Evolutionary conservation across 2,329 filamentous ascomycete genomes (phyloP).

Genomic region (Dactylella cylindrospora): DNA sequence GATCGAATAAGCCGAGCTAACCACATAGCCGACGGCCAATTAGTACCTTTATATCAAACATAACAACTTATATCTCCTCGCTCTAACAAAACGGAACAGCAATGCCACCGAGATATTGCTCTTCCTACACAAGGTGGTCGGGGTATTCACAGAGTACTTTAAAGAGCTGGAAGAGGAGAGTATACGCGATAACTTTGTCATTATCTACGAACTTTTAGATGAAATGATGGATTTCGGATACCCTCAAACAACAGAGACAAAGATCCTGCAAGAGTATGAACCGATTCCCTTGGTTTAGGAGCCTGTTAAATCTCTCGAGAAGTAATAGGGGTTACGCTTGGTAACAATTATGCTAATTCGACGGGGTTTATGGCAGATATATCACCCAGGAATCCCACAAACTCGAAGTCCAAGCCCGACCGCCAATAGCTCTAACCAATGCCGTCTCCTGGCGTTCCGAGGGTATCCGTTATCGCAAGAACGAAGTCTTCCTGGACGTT

Average conservation of each 20-base stretch:
- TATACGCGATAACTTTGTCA: conserved; percentile 98
- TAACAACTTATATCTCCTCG: conserved; percentile 97
- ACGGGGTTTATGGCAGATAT: conserved; percentile 58
- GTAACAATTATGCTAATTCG: conserved; percentile 8
- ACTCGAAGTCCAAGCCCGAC: conserved; percentile 90
- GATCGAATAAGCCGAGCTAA: conserved; percentile 3
- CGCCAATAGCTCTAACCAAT: conserved; percentile 96
- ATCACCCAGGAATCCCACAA: conserved; percentile 99
- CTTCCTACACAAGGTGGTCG: conserved; percentile 96
- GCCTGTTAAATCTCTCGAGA: conserved; percentile 11
- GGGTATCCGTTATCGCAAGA: conserved; percentile 97
- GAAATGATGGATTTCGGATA: conserved; percentile 99
- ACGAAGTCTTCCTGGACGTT: conserved; percentile 98
- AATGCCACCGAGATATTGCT: conserved; percentile 98
- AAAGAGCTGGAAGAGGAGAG: conserved; percentile 98
- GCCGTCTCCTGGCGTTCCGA: conserved; percentile 97
- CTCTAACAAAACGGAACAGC: conserved; percentile 96
- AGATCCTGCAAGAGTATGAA: conserved; percentile 82
- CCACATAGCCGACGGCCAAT: too few species aligned
- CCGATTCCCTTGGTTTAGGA: not conserved
- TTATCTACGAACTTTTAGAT: conserved; percentile 97
- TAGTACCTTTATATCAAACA: conserved; percentile 99
- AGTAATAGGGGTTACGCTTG: not conserved
- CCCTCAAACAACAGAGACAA: conserved; percentile 95
- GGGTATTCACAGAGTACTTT: conserved; percentile 99